Evolutionary conservation across 257 asterid species (phyloP), one percentile per base, ranked within the genome.

Genomic region (Solanum pennellii): DNA sequence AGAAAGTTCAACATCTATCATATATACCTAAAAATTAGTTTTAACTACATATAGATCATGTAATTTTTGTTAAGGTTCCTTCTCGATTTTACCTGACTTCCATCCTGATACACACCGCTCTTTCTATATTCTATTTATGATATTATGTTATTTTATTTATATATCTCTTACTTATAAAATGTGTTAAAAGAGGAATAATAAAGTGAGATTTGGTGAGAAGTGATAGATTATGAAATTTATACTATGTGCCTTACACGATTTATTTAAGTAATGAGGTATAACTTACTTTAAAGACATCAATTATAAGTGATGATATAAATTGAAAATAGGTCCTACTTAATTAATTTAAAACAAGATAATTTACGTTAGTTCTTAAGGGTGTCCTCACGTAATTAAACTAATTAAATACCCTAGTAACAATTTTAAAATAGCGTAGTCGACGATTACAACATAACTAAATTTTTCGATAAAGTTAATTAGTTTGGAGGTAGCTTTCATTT

Each of bases 171-270:
- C 62, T 60, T 49, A 83, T 37, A 77, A 75, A 45, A 18, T 23
- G 33, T 37, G 37, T 41, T 42, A 15, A 37, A 37, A 56, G 18
- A 41, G 49, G 23, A 86, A 66, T 84, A 85, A 89, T 68, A 15
- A 86, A 85, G n/a, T 18, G 84, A 87, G 89, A 90, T 93, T 93
- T 93, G 97, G 94, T 93, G 91, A 83, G 93, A 89, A 88, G 92
- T 94, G 87, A 88, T 86, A 84, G 88, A 92, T 80, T 93, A 93
- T 75, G 89, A 41, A 68, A 2, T 18, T 18, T 71, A 92, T 89
- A 52, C 91, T 87, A 88, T 83, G 87, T 89, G 86, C 85, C 90
- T 89, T 86, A 92, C 89, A 59, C 49, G 66, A 44, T 21, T 9
- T 39, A 35, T 45, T 29, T 66, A 37, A n/a, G 41, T 87, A 49